Evolutionary conservation across 2,329 filamentous ascomycete genomes (phyloP), one percentile per base, ranked within the genome.

Genomic region (Lachnellula arida): DNA sequence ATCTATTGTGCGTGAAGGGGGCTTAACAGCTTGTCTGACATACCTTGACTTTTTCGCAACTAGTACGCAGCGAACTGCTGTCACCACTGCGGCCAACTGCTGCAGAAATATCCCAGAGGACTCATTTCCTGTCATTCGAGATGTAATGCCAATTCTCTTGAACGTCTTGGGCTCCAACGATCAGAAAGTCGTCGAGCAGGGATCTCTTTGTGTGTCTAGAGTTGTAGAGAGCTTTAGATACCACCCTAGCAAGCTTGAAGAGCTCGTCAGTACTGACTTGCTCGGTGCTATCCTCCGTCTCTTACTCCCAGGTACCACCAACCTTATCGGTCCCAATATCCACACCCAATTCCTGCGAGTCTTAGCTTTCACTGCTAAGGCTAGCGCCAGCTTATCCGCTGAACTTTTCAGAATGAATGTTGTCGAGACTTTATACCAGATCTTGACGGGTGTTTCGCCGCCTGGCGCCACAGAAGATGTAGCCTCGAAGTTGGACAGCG

Each of bases 41-140:
- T 97, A 94, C 70, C 81, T 99, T 56, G 94, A 99, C 70, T 99
- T 99, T 74, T 99, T 99, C 68, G 88, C 93, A 15, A 99, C 94
- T 0, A 94, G 93, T 72, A 97, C 94, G 2, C 94, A 99, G 73
- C 85, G 94, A 62, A 97, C 93, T 14, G 94, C 94, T 6, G 94
- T 99, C 7, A 97, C 92, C 3, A 99, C 93, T 12, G 94, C 95
- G 9, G 95, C 94, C 54, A 99, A 99, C 69, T 99, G 94, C 75
- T 99, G 95, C 72, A 89, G 94, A 60, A 97, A 97, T 69, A 94
- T 99, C 17, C 90, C 92, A 1, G 88, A 93, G 65, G 94, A 97
- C 67, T 95, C 91, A 0, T 99, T 99, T 68, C 78, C 85, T 1
- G 92, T 95, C 9, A 89, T 99, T 49, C 85, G 87, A 68, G 92